Conservation (phyloP, 1,284 basidiomycete species). For the Marasmius fiardii region DNA sequence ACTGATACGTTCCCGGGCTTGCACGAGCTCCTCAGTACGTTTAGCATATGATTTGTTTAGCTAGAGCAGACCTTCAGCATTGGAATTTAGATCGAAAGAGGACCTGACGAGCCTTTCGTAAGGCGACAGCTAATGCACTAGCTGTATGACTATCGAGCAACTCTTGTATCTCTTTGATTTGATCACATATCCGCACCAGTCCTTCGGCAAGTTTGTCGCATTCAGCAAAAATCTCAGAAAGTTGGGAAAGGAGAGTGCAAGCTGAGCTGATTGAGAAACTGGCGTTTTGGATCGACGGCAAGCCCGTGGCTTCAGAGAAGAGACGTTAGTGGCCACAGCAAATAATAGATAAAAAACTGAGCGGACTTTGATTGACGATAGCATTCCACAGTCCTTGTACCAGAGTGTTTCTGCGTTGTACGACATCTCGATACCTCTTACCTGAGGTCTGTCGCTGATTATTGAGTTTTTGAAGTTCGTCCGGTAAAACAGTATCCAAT, state of each 20-base stretch:
- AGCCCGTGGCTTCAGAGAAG: conserved; percentile 15
- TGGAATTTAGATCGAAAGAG: conserved; percentile 7
- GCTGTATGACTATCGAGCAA: conserved; percentile 64
- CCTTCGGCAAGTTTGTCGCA: conserved; percentile 58
- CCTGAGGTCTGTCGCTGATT: conserved; percentile 47
- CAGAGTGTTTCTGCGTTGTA: conserved; percentile 67
- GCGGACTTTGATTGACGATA: conserved; percentile 28
- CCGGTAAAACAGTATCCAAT: conserved; percentile 54
- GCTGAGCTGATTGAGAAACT: conserved; percentile 23
- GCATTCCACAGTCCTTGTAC: conserved; percentile 50
- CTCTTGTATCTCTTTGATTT: conserved; percentile 57
- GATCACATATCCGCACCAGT: conserved; percentile 55
- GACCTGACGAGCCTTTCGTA: conserved; percentile 52
- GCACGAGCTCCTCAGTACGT: conserved; percentile 52
- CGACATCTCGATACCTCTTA: conserved; percentile 64
- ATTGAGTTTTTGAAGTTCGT: conserved; percentile 57
- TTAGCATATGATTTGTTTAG: conserved; percentile 70
- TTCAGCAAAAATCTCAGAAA: conserved; percentile 54
- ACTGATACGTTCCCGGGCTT: conserved; percentile 42
- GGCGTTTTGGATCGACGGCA: conserved; percentile 15
- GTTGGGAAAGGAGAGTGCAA: conserved; percentile 47
- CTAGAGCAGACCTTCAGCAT: conserved; percentile 19
- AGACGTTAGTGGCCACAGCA: too few species aligned
- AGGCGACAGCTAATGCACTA: conserved; percentile 69
- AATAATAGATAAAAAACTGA: too few species aligned